Base-by-base conservation (phyloP, 768 basidiomycete species). In the Termitomyces sp. region DNA sequence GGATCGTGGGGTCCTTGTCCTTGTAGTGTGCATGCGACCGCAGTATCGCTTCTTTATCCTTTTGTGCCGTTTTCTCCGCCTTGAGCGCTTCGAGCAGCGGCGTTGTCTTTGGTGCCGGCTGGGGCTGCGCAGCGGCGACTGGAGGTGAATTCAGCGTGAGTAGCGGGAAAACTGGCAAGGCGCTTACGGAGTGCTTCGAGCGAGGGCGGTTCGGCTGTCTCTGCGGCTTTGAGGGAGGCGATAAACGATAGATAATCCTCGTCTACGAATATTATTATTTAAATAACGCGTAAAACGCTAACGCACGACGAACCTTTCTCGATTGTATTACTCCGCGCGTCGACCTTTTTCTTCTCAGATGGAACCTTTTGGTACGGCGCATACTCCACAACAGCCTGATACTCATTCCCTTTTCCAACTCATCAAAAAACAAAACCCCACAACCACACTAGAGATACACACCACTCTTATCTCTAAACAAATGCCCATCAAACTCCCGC, bases 51-150 rank as follows among this genome's bases (percentile, higher is more conserved):
- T 88, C 86, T 66, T 86, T 91, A 68, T 89, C 91, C 65, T 82
- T 87, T 65, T 84, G 82, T 0, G 83, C 81, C 6, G 80, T 79
- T 67, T 88, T 90, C 70, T 93, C 89, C 0, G 91, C 90, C 63
- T 93, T 92, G 62, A 98, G 85, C 1, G 95, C 93, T 68, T 96
- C 95, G 49, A 99, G 84, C 22, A 98, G 82, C 0, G 96, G 96
- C 0, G 96, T 97, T 0, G 90, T 88, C 62, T 87, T 95, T 2
- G 91, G 90, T 46, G 75, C 78, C 1, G 82, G 76, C 0, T 80
- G 73, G 1, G 82, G 78, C 62, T 86, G 86, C 12, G 77, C 78
- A 3, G 88, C 80, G 0, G 88, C 84, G 63, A 90, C 91, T 92
- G 57, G 20, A 2, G 16, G 22, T 7, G 13, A 3, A 1, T 22